Conservation (phyloP, 2,329 filamentous ascomycete species). For the Penicillium sp. region DNA sequence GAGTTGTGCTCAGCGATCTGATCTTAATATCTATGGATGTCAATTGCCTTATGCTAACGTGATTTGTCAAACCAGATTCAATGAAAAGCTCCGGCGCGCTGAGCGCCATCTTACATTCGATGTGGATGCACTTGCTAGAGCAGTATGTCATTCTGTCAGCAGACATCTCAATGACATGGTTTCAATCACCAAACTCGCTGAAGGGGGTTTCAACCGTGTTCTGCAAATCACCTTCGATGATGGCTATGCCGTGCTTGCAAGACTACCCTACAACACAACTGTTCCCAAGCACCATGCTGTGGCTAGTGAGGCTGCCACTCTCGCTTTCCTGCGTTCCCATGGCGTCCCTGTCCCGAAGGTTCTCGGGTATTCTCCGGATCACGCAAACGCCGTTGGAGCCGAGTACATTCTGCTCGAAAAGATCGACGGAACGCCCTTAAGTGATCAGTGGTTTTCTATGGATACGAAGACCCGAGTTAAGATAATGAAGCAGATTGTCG, state of each 20-base stretch:
- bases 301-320: constrained; percentile 35
- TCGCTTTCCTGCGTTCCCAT: constrained; percentile 27
- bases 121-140: constrained; percentile 6
- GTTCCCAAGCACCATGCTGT: constrained; percentile 25
- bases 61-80: constrained; percentile 4
- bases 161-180: constrained; percentile 1
- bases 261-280: constrained; percentile 28
- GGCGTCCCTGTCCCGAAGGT: constrained; percentile 33
- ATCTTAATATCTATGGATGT: not conserved
- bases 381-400: constrained; percentile 30
- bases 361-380: constrained; percentile 27
- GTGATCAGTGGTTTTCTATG: constrained; percentile 27
- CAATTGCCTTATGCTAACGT: not conserved
- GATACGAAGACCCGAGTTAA: constrained; percentile 18
- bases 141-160: constrained; percentile 4
- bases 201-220: constrained; percentile 34
- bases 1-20: not conserved
- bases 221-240: constrained; percentile 28
- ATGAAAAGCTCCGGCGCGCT: constrained; percentile 8
- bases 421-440: constrained; percentile 26
- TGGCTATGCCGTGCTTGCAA: constrained; percentile 24
- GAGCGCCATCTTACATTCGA: constrained; percentile 7
- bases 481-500: constrained; percentile 20
- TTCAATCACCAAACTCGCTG: constrained; percentile 26
- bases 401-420: constrained; percentile 36